These are phyloP conservation scores for Pholiota microspora DNA, from an alignment of 768 basidiomycete genomes.

Conservation along the genomic window DNA sequence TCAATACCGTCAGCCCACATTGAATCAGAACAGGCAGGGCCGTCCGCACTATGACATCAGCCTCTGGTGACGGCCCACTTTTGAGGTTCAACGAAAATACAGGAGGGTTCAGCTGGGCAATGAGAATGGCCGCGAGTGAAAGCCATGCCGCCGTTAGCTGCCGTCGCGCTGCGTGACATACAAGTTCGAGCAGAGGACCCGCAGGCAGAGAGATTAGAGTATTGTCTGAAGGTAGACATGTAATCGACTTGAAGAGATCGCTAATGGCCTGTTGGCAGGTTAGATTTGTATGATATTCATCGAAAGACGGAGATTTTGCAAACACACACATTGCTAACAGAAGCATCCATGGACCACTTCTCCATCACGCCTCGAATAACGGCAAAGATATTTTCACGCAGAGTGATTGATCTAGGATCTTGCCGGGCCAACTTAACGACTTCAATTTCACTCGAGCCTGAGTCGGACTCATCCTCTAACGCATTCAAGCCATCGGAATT, in stretches of 20 bases:
- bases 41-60: slow-evolving; percentile 51
- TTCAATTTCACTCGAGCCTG: slow-evolving; percentile 50
- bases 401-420: slow-evolving; percentile 57
- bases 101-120: slow-evolving; percentile 81
- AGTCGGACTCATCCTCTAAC: slow-evolving; percentile 54
- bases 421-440: slow-evolving; percentile 58
- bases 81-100: slow-evolving; percentile 47
- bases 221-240: slow-evolving; percentile 70
- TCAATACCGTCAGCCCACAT: slow-evolving; percentile 50
- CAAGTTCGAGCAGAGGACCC: slow-evolving; percentile 75
- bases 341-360: slow-evolving; percentile 78
- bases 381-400: slow-evolving; percentile 67
- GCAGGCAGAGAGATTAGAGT: slow-evolving; percentile 82
- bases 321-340: slow-evolving; percentile 67
- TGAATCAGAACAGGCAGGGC: slow-evolving; percentile 59
- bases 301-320: not conserved
- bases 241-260: slow-evolving; percentile 84
- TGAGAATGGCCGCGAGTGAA: slow-evolving; percentile 74
- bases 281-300: not conserved
- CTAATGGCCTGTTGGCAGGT: slow-evolving; percentile 78
- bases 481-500: slow-evolving; percentile 63
- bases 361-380: slow-evolving; percentile 62
- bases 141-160: slow-evolving; percentile 85
- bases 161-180: slow-evolving; percentile 68
- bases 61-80: slow-evolving; percentile 51